Base-by-base conservation (phyloP, 306 rosid genomes). In the Prunus fruticosa region DNA sequence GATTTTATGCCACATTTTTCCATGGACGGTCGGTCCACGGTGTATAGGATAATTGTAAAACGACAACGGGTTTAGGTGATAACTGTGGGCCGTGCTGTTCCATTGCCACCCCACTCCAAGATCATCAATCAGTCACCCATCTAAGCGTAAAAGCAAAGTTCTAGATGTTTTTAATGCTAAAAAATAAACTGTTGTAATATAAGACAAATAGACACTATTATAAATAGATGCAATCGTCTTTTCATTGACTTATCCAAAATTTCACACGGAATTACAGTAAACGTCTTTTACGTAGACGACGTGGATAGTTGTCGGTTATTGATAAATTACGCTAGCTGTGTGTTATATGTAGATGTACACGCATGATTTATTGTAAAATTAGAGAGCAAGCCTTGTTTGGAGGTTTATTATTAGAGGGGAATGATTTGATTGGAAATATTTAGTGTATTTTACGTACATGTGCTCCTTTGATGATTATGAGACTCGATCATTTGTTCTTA, bases 371-470 rank as follows among this genome's bases (percentile, higher is more conserved):
- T 6, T 0, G 13, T 54, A 56, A 20, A 43, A 43, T 43, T 43
- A 43, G 11, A 67, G 16, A 25, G 20, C 38, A 68, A 7, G 13
- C 3, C 6, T 47, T 18, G 7, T n/a, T 2, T 6, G 2, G 57
- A 52, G 3, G 57, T 52, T 52, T 52, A 52, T n/a, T 8, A 32
- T 28, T 52, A n/a, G 28, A 28, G 46, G 22, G 15, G 15, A 53
- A 51, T 71, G 50, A 71, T 12, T 53, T 57, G 62, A 14, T n/a
- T 38, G 66, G 22, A 38, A 54, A 34, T 3, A 72, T 72, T 72
- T 34, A 5, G 25, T 30, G 34, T 19, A 20, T 51, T 52, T 70
- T 25, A 56, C 20, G 8, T 12, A 28, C 65, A 60, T n/a, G 3
- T 9, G 61, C 10, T 56, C 25, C n/a, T 9, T 19, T 23, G 34